phyloP scores from a whole-genome alignment of 2,329 filamentous ascomycete genomes.

The Diaporthe eres region DNA sequence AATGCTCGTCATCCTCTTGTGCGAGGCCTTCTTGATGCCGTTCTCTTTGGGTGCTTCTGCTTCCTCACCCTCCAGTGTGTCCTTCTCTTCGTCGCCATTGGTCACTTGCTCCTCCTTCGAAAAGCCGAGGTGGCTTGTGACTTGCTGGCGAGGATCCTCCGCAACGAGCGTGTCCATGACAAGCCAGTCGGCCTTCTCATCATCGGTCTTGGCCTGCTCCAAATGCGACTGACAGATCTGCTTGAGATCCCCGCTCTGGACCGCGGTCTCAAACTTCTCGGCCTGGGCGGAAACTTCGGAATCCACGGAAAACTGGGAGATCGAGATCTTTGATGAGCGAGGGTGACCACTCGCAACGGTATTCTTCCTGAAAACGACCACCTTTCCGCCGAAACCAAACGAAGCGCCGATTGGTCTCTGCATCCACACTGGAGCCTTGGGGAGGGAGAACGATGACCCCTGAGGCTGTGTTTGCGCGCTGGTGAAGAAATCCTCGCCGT shows the following conservation, averaged over 20 bases:
- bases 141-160: conserved; percentile 85
- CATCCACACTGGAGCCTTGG: conserved; percentile 90
- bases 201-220: conserved; percentile 81
- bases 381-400: conserved; percentile 95
- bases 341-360: conserved; percentile 73
- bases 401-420: conserved; percentile 87
- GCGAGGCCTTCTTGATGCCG: conserved; percentile 57
- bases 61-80: conserved; percentile 38
- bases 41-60: conserved; percentile 39
- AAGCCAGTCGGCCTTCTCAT: conserved; percentile 96
- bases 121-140: conserved; percentile 94
- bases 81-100: conserved; percentile 57
- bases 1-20: conserved; percentile 80
- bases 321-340: conserved; percentile 81
- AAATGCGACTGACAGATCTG: conserved; percentile 86
- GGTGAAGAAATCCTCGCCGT: conserved; percentile 97
- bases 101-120: conserved; percentile 69
- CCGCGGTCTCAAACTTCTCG: conserved; percentile 86
- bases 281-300: conserved; percentile 86
- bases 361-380: conserved; percentile 80
- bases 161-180: conserved; percentile 91
- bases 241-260: conserved; percentile 82
- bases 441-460: conserved; percentile 87
- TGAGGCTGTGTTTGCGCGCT: conserved; percentile 94
- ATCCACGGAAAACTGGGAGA: conserved; percentile 91